Conservation (phyloP, 306 rosid genomes). For the Malus orientalis region DNA sequence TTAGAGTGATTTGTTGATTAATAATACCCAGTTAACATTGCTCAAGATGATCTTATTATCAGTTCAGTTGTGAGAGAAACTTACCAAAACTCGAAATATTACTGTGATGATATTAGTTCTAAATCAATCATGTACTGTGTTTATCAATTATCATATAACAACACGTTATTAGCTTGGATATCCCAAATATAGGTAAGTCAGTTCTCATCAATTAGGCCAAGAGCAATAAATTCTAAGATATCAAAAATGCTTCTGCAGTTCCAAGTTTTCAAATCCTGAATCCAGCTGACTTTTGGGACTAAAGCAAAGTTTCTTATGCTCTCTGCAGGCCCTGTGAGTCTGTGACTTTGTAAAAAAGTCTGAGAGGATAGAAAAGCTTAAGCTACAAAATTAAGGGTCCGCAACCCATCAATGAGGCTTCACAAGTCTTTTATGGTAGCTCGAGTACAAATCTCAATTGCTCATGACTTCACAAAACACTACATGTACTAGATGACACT, state of each 20-base stretch:
- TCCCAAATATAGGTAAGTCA: background rate
- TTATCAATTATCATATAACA: background rate
- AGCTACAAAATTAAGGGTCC: background rate
- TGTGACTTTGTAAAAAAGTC: background rate
- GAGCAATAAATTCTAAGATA: background rate
- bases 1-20: background rate
- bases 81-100: no score
- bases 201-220: background rate
- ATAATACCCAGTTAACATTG: background rate
- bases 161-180: background rate
- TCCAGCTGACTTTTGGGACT: background rate
- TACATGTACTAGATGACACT: background rate
- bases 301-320: slow-evolving; percentile 24
- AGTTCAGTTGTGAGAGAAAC: no score
- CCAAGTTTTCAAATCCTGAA: background rate
- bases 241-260: background rate
- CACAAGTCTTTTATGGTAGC: background rate
- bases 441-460: background rate
- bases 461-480: background rate
- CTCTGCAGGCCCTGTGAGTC: background rate
- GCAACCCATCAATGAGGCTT: background rate
- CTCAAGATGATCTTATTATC: background rate
- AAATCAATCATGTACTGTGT: no score
- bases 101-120: no score
- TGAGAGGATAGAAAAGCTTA: background rate